Evolutionary conservation across 2,329 filamentous ascomycete species (phyloP).

Genomic region (Colletotrichum sp.): DNA sequence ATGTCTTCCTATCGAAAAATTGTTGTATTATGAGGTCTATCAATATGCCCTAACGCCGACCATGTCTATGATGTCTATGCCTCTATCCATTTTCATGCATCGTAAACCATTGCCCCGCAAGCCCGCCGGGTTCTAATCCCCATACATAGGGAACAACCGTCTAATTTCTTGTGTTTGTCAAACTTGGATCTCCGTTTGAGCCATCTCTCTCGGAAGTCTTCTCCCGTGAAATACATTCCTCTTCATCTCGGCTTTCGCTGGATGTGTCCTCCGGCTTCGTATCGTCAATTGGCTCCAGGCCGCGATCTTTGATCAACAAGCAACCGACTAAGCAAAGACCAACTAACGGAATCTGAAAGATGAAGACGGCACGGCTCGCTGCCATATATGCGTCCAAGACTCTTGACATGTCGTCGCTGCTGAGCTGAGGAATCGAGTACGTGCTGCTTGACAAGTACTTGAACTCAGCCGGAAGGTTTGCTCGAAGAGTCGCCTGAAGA

Average conservation of each 20-base stretch:
- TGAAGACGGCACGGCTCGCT: conserved; percentile 61
- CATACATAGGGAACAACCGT: neutral
- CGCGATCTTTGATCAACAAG: conserved; percentile 55
- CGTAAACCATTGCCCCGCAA: neutral
- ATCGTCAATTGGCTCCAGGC: conserved; percentile 38
- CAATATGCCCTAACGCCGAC: neutral
- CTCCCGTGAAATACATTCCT: neutral
- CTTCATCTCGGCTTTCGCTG: conserved; percentile 5
- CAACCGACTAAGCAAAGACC: conserved; percentile 55
- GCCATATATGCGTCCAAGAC: conserved; percentile 50
- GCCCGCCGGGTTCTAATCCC: neutral
- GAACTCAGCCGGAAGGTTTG: conserved; percentile 29
- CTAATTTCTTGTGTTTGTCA: neutral
- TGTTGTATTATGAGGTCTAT: neutral
- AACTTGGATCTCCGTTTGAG: neutral
- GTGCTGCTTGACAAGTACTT: conserved; percentile 30
- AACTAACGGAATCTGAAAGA: conserved; percentile 59
- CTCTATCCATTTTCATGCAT: neutral
- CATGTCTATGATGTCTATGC: neutral
- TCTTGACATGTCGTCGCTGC: conserved; percentile 10
- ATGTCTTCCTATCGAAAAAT: neutral
- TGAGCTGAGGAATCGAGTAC: conserved; percentile 29
- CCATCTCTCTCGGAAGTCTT: neutral
- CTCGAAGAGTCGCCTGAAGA: conserved; percentile 33
- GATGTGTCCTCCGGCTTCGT: neutral